Base-by-base conservation (phyloP, 1,139 yeast genomes). In the Schwanniomyces etchellsii region DNA sequence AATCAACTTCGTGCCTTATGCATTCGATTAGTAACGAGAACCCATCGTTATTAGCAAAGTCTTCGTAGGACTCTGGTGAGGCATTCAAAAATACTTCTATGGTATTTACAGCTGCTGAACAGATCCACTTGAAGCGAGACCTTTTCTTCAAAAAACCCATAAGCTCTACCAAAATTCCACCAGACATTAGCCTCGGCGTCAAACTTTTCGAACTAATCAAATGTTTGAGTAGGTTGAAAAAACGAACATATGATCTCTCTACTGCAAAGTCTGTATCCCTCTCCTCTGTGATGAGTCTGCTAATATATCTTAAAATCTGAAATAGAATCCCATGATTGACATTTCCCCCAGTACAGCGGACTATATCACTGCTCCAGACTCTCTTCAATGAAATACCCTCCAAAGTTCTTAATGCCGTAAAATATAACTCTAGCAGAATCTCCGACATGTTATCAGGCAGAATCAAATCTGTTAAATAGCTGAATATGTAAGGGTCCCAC, bases 281-380 rank as follows among this genome's bases (percentile, higher is more conserved):
- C 3, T 61, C 59, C 3, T 50, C 45, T 27, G 57, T 52, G 4
- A 76, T 53, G 29, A 70, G 65, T 36, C 73, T 71, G 34, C 75
- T 64, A 16, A 85, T 72, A 30, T 65, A 65, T 39, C 93, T 70
- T 24, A 89, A 55, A 28, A 81, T 70, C 45, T 84, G 89, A 59
- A 81, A 84, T 26, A 89, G 50, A 5, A 78, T 58, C 0, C 97
- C 97, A 53, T 89, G 96, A 35, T 79, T 78, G 22, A 89, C 88
- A 48, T 86, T 86, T 4, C 93, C 96, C n/a, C 93, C 86, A 43
- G 88, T 57, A n/a, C 86, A 77, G 36, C 86, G 68, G 34, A 88
- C 68, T 21, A 89, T 68, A 41, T 89, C 96, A 28, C 81, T 69
- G 14, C 91, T 80, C 74, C 89, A 81, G 3, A 72, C 70, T 30